These are phyloP conservation scores for Suillus subluteus DNA, from an alignment of 768 basidiomycete genomes.

Conservation along the genomic window DNA sequence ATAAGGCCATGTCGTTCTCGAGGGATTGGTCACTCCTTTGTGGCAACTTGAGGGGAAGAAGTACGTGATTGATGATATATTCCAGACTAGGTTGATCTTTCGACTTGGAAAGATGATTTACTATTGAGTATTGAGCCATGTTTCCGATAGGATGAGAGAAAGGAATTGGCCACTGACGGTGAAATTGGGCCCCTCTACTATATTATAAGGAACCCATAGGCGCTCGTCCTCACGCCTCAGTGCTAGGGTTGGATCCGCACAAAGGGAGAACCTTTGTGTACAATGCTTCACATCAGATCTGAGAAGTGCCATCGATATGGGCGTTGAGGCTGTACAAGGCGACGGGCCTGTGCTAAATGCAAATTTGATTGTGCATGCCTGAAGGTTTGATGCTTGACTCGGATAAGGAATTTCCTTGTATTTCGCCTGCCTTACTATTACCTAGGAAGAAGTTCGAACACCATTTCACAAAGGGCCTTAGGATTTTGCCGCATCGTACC, in stretches of 20 bases:
- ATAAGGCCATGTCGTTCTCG: slow-evolving; percentile 31
- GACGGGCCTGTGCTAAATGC: background rate
- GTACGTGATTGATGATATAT: slow-evolving; percentile 47
- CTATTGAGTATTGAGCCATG: background rate
- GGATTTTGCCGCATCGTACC: no score
- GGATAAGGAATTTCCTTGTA: background rate
- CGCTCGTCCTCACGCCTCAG: background rate
- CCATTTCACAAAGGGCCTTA: no score
- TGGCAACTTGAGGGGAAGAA: slow-evolving; percentile 46
- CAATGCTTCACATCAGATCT: background rate
- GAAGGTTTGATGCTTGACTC: background rate
- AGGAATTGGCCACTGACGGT: no score
- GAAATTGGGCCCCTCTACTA: background rate
- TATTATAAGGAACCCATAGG: background rate
- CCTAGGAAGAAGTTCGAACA: no score
- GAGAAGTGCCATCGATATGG: background rate
- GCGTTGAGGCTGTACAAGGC: background rate
- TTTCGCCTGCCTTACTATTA: no score
- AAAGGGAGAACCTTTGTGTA: background rate
- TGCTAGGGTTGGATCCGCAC: background rate
- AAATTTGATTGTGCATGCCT: background rate
- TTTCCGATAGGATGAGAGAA: background rate
- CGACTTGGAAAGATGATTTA: background rate
- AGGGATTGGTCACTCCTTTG: slow-evolving; percentile 35
- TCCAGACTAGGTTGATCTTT: slow-evolving; percentile 9